These are phyloP conservation scores for Fusarium newnesense DNA, from an alignment of 2,329 filamentous ascomycete species.

Conservation along the genomic window DNA sequence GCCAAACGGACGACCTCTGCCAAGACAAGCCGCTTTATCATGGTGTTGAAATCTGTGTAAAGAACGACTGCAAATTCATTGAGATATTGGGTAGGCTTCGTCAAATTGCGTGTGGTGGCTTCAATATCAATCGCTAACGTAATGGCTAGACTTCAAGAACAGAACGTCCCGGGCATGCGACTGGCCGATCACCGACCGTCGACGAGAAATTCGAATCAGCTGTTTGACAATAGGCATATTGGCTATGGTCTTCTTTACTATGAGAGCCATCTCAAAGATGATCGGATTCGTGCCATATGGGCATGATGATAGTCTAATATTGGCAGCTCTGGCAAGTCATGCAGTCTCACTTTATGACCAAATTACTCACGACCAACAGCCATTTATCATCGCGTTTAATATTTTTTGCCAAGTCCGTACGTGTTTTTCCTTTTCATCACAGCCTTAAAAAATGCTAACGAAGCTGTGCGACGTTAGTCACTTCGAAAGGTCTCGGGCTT, in stretches of 20 bases:
- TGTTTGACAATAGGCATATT: not conserved
- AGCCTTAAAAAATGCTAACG: fast-evolving
- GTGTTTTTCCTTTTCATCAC: fast-evolving
- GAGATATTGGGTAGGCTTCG: fast-evolving
- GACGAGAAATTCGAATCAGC: not conserved
- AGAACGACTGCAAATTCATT: not conserved
- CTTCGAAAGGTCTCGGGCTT: not conserved
- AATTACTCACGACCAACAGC: not conserved
- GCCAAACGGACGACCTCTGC: not conserved
- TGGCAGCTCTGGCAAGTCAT: not conserved
- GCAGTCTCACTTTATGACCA: fast-evolving
- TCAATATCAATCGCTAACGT: not conserved
- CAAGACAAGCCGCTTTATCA: not conserved
- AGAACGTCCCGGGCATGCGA: not conserved
- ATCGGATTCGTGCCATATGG: not conserved
- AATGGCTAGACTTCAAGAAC: not conserved
- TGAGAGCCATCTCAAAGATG: not conserved
- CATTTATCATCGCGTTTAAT: not conserved
- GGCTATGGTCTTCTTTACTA: not conserved
- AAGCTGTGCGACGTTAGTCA: not conserved
- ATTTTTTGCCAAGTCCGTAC: not conserved
- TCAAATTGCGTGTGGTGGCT: fast-evolving
- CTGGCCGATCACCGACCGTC: not conserved
- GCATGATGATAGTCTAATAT: not conserved
- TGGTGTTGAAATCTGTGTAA: fast-evolving